Percentiles rank a stretch among this genome's conserved stretches.
phyloP scores from a whole-genome alignment of 2,329 filamentous ascomycete genomes.

The Penicillium italicum region DNA sequence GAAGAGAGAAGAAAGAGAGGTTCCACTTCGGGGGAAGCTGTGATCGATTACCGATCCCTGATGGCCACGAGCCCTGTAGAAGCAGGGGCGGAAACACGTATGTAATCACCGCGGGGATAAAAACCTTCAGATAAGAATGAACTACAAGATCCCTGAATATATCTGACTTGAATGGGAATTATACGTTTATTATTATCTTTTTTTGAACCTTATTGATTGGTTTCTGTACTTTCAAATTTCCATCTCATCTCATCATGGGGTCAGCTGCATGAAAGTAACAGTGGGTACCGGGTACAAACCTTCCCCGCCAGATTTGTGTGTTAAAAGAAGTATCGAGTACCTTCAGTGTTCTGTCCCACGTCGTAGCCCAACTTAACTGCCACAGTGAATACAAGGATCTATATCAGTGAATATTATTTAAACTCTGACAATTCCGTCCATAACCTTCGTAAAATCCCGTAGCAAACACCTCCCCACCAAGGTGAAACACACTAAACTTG shows the following conservation, averaged over 20 bases:
- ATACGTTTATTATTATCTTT: not conserved
- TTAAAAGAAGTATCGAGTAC: conserved; percentile 8
- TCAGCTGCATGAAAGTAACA: not conserved
- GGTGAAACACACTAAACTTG: conserved; percentile 2
- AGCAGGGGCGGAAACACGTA: conserved; percentile 7
- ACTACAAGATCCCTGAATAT: conserved; percentile 4
- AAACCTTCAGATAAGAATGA: conserved; percentile 2
- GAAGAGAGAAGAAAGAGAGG: conserved; percentile 15
- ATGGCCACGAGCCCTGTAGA: conserved; percentile 5
- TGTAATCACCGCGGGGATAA: conserved; percentile 7
- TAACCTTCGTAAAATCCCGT: not conserved
- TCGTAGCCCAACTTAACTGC: conserved; percentile 26
- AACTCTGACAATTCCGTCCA: not conserved
- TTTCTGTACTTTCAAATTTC: not conserved
- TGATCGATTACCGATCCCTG: conserved; percentile 12
- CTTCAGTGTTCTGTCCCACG: conserved; percentile 13
- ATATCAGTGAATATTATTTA: not conserved
- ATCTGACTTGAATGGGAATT: not conserved
- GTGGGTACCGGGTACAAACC: conserved; percentile 23
- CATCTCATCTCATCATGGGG: conserved; percentile 1
- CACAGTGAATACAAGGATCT: conserved; percentile 25
- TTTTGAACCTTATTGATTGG: not conserved
- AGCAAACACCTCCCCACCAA: not conserved
- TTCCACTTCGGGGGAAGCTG: conserved; percentile 11
- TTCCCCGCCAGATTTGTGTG: conserved; percentile 16